Evolutionary conservation across 2,329 filamentous ascomycete species (phyloP), one percentile per base, ranked within the genome.

Genomic region (Alternaria sp.): DNA sequence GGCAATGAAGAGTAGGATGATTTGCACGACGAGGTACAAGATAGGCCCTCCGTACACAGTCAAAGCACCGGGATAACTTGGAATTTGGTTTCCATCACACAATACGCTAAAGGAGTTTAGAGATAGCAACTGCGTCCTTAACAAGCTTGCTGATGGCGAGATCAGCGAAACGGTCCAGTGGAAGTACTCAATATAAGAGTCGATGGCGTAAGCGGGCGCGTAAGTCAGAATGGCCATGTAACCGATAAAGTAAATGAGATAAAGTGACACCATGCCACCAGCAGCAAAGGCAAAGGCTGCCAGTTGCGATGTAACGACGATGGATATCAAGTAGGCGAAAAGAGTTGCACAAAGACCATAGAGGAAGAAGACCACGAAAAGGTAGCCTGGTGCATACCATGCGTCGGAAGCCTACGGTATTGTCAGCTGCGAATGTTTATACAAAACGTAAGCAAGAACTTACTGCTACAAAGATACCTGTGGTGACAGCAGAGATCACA

Each of bases 41-140:
- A 97, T 94, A 0, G 93, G 92, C 0, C 91, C 92, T 30, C 94
- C 94, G 69, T 93, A 97, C 28, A 90, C 86, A 0, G 85, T 84
- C 32, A 97, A 87, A 4, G 85, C 87, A 7, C 87, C 90, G 0
- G 93, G 91, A 65, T 92, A 89, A 1, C 83, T 81, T 1, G 89
- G 87, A 20, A 93, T 79, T n/a, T 82, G 62, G 20, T 86, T 81
- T 26, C 85, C 88, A 38, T 79, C 73, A 74, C 94, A 97, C 2
- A 92, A 85, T 0, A 92, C 85, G 1, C 91, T 93, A 77, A 97
- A 97, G 3, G 94, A 82, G 73, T 97, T 97, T 51, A 96, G 83
- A 0, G 89, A 84, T 4, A 96, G 80, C 68, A 97, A 91, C 34
- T 97, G 78, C 0, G 91, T 85, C 59, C 92, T 85, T 20, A 92